These are phyloP conservation scores for Dissophora globulifera DNA, from an alignment of 192 early-diverging fungal species.

Conservation along the genomic window DNA sequence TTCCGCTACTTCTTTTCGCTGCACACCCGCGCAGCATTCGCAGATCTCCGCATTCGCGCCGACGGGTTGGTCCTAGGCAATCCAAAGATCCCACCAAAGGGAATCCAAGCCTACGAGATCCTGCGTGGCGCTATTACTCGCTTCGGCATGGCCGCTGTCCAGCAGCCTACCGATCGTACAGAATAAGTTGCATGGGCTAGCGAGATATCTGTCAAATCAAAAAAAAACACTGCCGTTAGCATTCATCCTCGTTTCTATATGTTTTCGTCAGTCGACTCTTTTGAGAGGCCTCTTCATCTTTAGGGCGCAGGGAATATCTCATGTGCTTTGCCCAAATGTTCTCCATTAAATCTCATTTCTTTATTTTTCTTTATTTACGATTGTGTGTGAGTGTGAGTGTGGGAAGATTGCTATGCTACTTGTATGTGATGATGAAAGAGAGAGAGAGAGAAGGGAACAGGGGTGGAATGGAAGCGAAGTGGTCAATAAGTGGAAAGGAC, in stretches of 20 bases:
- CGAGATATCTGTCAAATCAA: too few species aligned
- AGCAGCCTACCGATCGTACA: conserved; percentile 30
- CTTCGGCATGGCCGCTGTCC: conserved; percentile 50
- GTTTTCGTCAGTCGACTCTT: not conserved
- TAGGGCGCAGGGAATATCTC: too few species aligned
- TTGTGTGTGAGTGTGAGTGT: not conserved
- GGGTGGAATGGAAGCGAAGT: too few species aligned
- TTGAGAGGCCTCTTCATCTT: too few species aligned
- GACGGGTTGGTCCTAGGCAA: conserved; percentile 56
- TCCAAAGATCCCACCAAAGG: conserved; percentile 57
- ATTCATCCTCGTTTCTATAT: too few species aligned
- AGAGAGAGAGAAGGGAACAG: too few species aligned
- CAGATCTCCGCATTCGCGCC: conserved; percentile 35
- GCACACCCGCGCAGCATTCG: conserved; percentile 59
- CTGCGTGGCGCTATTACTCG: conserved; percentile 40
- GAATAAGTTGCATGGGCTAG: too few species aligned
- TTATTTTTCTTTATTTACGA: too few species aligned
- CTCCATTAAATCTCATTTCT: too few species aligned
- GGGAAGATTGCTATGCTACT: not conserved
- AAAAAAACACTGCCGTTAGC: too few species aligned
- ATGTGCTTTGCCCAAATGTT: not conserved
- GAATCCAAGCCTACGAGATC: conserved; percentile 54
- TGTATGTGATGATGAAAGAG: too few species aligned
- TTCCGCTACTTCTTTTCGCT: conserved; percentile 76
- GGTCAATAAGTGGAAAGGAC: too few species aligned